Conservation (phyloP, 345 rosid genomes). For the Pistacia vera region DNA sequence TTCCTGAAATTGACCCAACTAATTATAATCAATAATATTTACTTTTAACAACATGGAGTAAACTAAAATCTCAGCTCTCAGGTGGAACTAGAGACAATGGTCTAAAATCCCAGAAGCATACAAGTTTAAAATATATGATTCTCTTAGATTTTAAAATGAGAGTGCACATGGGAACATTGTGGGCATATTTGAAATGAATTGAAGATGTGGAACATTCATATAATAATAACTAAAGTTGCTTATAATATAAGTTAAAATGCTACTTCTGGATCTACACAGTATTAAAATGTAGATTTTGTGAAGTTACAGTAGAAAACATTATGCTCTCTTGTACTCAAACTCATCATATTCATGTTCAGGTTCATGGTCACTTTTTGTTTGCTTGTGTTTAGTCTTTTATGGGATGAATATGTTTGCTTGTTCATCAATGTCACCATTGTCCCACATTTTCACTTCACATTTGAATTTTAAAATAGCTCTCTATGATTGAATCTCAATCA, state of each 20-base stretch:
- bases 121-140: background rate
- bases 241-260: background rate
- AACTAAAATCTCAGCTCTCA: no score
- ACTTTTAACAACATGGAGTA: no score
- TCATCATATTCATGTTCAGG: background rate
- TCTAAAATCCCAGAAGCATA: background rate
- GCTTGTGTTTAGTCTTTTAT: background rate
- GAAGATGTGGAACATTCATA: background rate
- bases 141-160: background rate
- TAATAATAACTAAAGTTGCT: background rate
- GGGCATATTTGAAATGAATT: constrained; percentile 3
- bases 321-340: background rate
- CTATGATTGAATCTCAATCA: no score
- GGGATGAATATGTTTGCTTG: no score
- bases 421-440: no score
- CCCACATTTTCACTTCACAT: no score
- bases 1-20: no score
- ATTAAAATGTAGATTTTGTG: background rate
- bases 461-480: no score
- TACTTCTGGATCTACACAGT: background rate
- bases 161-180: background rate
- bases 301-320: background rate
- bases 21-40: no score
- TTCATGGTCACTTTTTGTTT: background rate
- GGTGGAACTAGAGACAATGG: background rate